Conservation (phyloP, 352 stramenopile genomes). For the Globisporangium acanthophoron region DNA sequence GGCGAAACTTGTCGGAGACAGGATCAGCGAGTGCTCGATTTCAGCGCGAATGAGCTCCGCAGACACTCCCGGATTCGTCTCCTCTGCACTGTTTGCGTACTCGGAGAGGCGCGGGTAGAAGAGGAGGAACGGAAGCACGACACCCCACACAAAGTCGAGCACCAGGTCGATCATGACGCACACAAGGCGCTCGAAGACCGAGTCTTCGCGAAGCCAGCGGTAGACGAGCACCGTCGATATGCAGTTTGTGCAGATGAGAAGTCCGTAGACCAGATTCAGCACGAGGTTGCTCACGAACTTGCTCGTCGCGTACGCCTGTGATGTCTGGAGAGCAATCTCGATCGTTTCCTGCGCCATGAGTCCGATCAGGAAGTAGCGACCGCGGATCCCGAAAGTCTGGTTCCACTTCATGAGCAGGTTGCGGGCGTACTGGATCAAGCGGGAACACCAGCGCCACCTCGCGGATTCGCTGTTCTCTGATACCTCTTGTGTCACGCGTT, state of each 20-base stretch:
- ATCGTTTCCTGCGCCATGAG: slow-evolving; percentile 7
- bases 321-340: slow-evolving; percentile 7
- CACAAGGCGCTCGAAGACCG: slow-evolving; percentile 4
- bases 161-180: slow-evolving; percentile 10
- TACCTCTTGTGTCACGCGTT: not conserved
- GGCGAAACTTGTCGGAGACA: not conserved
- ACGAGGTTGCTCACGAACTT: slow-evolving; percentile 12
- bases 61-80: not conserved
- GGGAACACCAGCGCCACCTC: not conserved
- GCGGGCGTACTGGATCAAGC: not conserved
- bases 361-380: slow-evolving; percentile 6
- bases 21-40: slow-evolving; percentile 9
- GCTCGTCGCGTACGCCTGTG: slow-evolving; percentile 8
- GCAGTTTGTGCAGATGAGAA: slow-evolving; percentile 9
- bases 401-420: slow-evolving; percentile 1
- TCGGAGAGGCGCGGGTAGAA: slow-evolving; percentile 7
- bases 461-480: not conserved
- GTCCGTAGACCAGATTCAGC: slow-evolving; percentile 9
- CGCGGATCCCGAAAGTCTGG: slow-evolving; percentile 6
- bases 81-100: not conserved
- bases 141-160: slow-evolving; percentile 12
- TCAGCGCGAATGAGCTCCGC: slow-evolving; percentile 7
- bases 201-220: slow-evolving; percentile 6
- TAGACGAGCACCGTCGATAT: slow-evolving; percentile 6
- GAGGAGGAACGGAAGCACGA: slow-evolving; percentile 6